Base-by-base conservation (phyloP, 768 basidiomycete species). In the Cystofilobasidium bisporidii region DNA sequence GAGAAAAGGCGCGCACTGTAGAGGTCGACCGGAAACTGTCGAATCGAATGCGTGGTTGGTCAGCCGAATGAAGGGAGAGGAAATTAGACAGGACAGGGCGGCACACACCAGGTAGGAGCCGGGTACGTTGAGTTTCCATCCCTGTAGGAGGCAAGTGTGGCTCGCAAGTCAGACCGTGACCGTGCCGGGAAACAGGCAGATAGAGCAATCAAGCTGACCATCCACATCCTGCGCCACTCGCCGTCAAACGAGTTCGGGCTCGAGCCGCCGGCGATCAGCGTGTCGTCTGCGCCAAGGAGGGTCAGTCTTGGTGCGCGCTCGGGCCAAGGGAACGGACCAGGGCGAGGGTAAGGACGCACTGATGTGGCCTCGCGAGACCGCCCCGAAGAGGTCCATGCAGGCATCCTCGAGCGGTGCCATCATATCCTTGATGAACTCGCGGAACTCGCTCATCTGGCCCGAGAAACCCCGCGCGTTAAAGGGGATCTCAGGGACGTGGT, bases 401-500 rank as follows among this genome's bases (percentile, higher is more conserved):
- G 70, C 64, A 26, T 58, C 26, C 1, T 33, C 72, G 56, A 67
- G 61, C 14, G 33, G 61, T 1, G 33, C 30, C 33, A 72, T 41
- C n/a, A 66, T 22, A 10, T 12, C 26, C 20, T 47, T 10, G 18
- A 62, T 30, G 41, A 62, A 62, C 41, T 30, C 22, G 22, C 40
- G 24, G 6, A 62, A 30, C 43, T 45, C 33, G 32, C 0, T 1
- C 20, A 4, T 43, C 15, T 41, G 30, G 6, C 61, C 61, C 18
- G 24, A 15, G 43, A 62, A 62, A 0, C 47, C 43, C 24, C 61
- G 61, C 17, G 41, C 61, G 61, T 62, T 62, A 26, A 47, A 62
- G 22, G 85, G 84, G 53, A 85, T 81, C 12, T 79, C 76, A 5
- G 79, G 78, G 20, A 79, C 77, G 65, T 83, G 82, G 72, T 83